These are phyloP conservation scores for Neurospora crassa DNA, from an alignment of 2,329 filamentous ascomycete genomes.

Conservation along the genomic window DNA sequence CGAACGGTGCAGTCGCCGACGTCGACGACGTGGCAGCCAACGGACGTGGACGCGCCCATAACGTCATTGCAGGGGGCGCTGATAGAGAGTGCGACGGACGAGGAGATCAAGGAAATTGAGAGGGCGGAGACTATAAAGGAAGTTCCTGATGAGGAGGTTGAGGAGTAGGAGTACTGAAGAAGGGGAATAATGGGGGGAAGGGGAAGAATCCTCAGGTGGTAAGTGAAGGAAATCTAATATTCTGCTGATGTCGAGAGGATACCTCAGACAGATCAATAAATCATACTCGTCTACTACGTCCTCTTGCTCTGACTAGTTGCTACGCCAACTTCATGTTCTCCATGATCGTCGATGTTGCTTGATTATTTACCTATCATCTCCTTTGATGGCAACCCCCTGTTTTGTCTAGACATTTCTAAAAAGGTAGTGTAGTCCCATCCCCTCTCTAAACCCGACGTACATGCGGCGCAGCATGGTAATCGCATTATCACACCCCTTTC, in stretches of 20 bases:
- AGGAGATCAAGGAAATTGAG: constrained; percentile 31
- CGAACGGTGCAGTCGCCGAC: constrained; percentile 32
- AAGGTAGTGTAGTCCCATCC: neutral
- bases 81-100: constrained; percentile 24
- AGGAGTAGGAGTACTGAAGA: constrained; percentile 19
- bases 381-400: neutral
- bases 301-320: neutral
- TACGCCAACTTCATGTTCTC: neutral
- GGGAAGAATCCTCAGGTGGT: neutral
- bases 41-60: constrained; percentile 22
- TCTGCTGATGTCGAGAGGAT: neutral
- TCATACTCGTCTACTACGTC: neutral
- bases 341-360: neutral
- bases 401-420: constrained; percentile 1
- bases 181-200: constrained; percentile 3
- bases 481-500: neutral
- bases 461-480: neutral
- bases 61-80: constrained; percentile 25
- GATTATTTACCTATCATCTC: neutral
- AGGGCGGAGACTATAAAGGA: constrained; percentile 31
- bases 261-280: neutral
- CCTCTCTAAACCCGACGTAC: neutral
- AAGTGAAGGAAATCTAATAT: neutral
- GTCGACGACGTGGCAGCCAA: constrained; percentile 29
- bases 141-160: constrained; percentile 26